A percentile compares a stretch with the other conserved stretches of the same genome.
Evolutionary conservation across 108 stramenopile species (phyloP).

Genomic region (Nannochloropsis salina): DNA sequence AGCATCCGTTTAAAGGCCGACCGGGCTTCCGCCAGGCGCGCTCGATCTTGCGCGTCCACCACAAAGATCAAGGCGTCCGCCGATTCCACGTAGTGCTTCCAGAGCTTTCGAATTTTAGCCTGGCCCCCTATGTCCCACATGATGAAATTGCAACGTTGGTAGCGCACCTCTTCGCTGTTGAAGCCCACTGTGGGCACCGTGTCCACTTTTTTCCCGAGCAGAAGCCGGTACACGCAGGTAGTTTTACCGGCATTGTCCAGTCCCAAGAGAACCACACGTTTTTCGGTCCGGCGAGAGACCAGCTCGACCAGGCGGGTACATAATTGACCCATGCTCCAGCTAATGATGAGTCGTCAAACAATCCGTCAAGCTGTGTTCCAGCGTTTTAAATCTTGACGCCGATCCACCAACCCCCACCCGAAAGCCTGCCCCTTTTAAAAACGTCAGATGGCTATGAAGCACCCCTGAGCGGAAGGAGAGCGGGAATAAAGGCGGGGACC

Average conservation of each 20-base stretch:
- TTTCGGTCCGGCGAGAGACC: background rate
- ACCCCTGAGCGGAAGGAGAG: too few relatives aligned
- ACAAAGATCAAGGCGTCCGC: conserved; percentile 27
- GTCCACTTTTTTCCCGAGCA: background rate
- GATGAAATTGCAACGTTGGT: conserved; percentile 18
- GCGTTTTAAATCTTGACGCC: too few relatives aligned
- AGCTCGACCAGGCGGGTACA: background rate
- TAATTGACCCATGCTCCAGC: conserved; percentile 1
- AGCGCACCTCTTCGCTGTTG: conserved; percentile 24
- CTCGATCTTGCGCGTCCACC: conserved; percentile 28
- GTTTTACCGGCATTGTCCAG: conserved; percentile 1
- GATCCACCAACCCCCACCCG: too few relatives aligned
- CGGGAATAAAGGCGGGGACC: too few relatives aligned
- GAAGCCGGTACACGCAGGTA: background rate
- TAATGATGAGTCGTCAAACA: background rate
- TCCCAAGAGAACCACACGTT: background rate
- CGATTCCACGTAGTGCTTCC: conserved; percentile 28
- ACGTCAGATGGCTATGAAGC: too few relatives aligned
- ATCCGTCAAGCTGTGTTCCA: too few relatives aligned
- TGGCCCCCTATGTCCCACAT: conserved; percentile 38
- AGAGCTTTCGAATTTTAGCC: conserved; percentile 30
- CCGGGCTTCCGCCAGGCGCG: conserved; percentile 25
- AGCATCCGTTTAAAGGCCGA: background rate
- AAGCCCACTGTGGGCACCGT: conserved; percentile 24
- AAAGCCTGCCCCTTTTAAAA: too few relatives aligned